phyloP scores from a whole-genome alignment of 2,329 filamentous ascomycete genomes.

The Cladosporium colombiae region DNA sequence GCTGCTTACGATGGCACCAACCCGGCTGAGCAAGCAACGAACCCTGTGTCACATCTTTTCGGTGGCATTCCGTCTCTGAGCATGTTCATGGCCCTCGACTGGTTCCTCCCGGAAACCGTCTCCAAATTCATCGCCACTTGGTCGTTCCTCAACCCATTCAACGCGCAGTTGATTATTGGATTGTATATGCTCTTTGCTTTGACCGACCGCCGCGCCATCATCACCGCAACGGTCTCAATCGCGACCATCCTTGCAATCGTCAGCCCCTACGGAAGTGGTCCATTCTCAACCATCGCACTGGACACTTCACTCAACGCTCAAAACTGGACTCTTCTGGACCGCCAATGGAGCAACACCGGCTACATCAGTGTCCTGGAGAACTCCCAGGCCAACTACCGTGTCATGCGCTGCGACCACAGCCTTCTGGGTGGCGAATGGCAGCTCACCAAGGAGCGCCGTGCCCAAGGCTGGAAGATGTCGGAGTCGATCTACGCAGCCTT shows the following conservation, averaged over 20 bases:
- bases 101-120: conserved; percentile 15
- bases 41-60: conserved; percentile 53
- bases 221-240: conserved; percentile 37
- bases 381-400: conserved; percentile 67
- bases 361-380: conserved; percentile 91
- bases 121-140: conserved; percentile 10
- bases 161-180: conserved; percentile 69
- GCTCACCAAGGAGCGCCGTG: conserved; percentile 46
- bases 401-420: conserved; percentile 92
- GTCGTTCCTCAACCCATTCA: conserved; percentile 63
- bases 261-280: conserved; percentile 72
- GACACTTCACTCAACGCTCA: conserved; percentile 66
- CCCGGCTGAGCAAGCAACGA: conserved; percentile 2
- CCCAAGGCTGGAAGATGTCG: conserved; percentile 55
- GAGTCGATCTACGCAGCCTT: conserved; percentile 98
- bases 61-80: conserved; percentile 10
- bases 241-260: conserved; percentile 32
- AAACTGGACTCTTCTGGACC: conserved; percentile 75
- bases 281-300: conserved; percentile 60
- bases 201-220: conserved; percentile 68
- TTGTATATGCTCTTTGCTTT: conserved; percentile 69
- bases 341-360: conserved; percentile 83
- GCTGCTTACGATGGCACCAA: conserved; percentile 25
- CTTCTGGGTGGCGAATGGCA: conserved; percentile 92
- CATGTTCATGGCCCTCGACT: conserved; percentile 23